A percentile compares a stretch with the other conserved stretches of the same genome.
Evolutionary conservation across 2,329 filamentous ascomycete species (phyloP).

Genomic region (Botrytis sinoallii): DNA sequence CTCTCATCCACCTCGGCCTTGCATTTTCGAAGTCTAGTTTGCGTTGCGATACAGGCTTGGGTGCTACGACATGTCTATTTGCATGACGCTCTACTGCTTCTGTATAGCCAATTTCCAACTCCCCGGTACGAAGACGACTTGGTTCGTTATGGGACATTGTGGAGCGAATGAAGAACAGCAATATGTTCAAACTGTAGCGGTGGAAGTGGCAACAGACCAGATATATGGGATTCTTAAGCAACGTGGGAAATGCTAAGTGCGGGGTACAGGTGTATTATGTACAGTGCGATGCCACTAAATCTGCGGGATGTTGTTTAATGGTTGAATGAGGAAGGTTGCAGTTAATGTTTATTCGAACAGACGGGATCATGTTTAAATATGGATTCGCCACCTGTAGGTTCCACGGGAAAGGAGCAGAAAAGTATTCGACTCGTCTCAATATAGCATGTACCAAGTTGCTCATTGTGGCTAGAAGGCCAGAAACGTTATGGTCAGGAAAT

Average conservation of each 20-base stretch:
- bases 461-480: constrained; percentile 1
- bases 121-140: constrained; percentile 29
- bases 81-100: constrained; percentile 52
- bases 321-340: constrained; percentile 7
- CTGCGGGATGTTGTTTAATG: neutral
- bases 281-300: neutral
- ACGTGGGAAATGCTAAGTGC: neutral
- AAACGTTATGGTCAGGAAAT: neutral
- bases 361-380: neutral
- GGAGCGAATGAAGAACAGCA: neutral
- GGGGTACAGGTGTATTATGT: constrained; percentile 6
- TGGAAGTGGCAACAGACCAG: constrained; percentile 1
- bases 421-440: neutral
- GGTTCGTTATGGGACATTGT: constrained; percentile 22
- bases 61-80: constrained; percentile 47
- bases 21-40: constrained; percentile 53
- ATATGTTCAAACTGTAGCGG: neutral
- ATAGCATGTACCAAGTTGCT: neutral
- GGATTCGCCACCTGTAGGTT: neutral
- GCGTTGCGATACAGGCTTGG: constrained; percentile 51
- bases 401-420: neutral
- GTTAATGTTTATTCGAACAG: neutral
- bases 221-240: neutral
- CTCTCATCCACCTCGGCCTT: constrained; percentile 52
- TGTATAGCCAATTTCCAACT: constrained; percentile 51